Base-by-base conservation (phyloP, 2,329 filamentous ascomycete genomes). In the Fusarium goolgardi region DNA sequence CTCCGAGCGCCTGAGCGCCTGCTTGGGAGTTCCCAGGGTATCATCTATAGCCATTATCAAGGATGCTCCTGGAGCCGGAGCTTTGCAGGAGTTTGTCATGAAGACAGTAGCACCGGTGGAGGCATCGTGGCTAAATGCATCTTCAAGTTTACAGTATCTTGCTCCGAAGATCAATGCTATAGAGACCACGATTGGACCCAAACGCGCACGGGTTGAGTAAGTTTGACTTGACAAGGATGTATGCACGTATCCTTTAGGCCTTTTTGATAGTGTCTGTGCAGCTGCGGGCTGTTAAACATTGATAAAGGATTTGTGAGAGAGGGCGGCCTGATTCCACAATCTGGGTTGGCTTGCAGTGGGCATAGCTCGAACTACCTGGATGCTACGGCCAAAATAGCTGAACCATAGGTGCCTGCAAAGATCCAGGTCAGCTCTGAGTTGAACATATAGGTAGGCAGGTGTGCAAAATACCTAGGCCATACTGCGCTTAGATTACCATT, bases 21-120 rank as follows among this genome's bases (percentile, higher is more conserved):
- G 82, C 21, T 80, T 93, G 5, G 86, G 86, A 3, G 81, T 92
- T 12, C 87, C 88, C 1, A 83, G 89, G 34, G 88, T 88, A 1
- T 91, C 89, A 2, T 88, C 88, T 23, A 79, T 93, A 32, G 91
- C 85, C 1, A 75, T 93, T 9, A 76, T 82, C 21, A 80, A 81
- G 9, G 83, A 80, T 37, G 87, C 89, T 1, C 88, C 88, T 0
- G 84, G 86, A 41, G 82, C 86, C 0, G 82, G 82, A 50, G 82
- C 85, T 2, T 75, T 93, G 12, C 74, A 89, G 25, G 82, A 88
- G 6, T 86, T 88, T 68, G 82, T 88, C 2, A 77, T 81, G 31
- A 78, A 83, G 35, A 79, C 81, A 56, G 86, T 92, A 2, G 76
- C 81, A 2, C 75, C 81, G 2, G 78, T 90, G 25, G 78, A 85